Base-by-base conservation (phyloP, 2,329 filamentous ascomycete species). In the Aplosporella prunicola region DNA sequence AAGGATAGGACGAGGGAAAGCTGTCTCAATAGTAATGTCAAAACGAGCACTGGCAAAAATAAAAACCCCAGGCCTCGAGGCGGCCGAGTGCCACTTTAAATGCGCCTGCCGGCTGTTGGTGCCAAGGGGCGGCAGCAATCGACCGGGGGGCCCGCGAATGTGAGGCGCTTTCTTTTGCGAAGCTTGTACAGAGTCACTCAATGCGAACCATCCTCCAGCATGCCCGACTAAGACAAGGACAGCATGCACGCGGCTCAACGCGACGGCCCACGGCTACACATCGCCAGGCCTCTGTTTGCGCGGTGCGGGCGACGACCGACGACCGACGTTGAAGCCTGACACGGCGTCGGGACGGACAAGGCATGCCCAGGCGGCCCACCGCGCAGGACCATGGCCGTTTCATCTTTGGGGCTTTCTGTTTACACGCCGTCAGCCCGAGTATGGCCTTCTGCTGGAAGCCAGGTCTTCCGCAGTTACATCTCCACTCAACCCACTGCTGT, bases 401-500 rank as follows among this genome's bases (percentile, higher is more conserved):
- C 28, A 38, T 38, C 28, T 32, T 13, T 20, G 28, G 14, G 20
- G 35, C 35, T 16, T 20, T 37, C 20, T 23, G 9, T 20, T 23
- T 26, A 27, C 35, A 17, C 28, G 26, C 28, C 13, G 26, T 27
- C 35, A 31, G 35, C 35, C 30, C 20, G 22, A 13, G 9, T 26
- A 27, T 13, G 22, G 26, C 28, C 20, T 28, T 17, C 28, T 29
- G 20, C 27, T 17, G 20, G 20, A 23, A n/a, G 35, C 28, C 22
- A 8, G 22, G 22, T 20, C 28, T 26, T 22, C 22, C 29, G 11
- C 15, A 38, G 35, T 32, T 25, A 14, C 35, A 32, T 32, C 15
- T 16, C 28, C 25, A 20, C 41, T 40, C 47, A 35, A 46, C 46
- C 43, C 43, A 37, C 45, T 42, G 43, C 36, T 47, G 45, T 45